Conservation (phyloP, 805 yeast species). For the Sugiyamaella marilandica region DNA sequence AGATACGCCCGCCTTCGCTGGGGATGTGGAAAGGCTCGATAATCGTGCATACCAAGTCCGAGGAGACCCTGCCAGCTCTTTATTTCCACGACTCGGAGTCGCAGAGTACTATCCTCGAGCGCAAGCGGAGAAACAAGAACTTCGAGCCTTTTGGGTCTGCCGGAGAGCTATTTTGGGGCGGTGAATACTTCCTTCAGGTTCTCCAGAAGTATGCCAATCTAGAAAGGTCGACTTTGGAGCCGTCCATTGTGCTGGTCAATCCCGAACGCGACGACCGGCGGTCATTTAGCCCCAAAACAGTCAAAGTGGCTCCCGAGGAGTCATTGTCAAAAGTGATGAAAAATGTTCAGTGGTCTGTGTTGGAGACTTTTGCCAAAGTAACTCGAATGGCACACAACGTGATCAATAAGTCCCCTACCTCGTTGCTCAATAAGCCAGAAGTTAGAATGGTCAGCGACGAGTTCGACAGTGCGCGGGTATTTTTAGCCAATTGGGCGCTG, state of each 20-base stretch:
- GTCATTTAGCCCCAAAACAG: conserved; percentile 49
- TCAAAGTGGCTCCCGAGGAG: conserved; percentile 30
- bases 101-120: conserved; percentile 64
- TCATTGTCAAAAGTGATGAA: conserved; percentile 48
- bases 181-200: conserved; percentile 61
- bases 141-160: conserved; percentile 66
- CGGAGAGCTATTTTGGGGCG: conserved; percentile 82
- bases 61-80: conserved; percentile 67
- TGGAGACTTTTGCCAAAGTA: conserved; percentile 78
- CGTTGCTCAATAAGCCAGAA: conserved; percentile 67
- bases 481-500: conserved; percentile 94
- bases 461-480: conserved; percentile 87
- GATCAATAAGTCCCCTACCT: conserved; percentile 52
- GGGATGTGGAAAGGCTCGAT: conserved; percentile 94
- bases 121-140: conserved; percentile 51
- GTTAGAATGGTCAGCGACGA: conserved; percentile 79
- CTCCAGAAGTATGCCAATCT: conserved; percentile 54
- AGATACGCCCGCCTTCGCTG: conserved; percentile 73
- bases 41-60: conserved; percentile 59
- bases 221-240: conserved; percentile 66
- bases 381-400: conserved; percentile 58
- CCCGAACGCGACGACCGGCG: conserved; percentile 65
- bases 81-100: conserved; percentile 91
- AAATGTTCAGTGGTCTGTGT: conserved; percentile 78
- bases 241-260: conserved; percentile 67